A percentile compares a stretch with the other conserved stretches of the same genome.
These are phyloP conservation scores for Batkoa obscura DNA, from an alignment of 371 early-diverging fungal genomes.

Conservation along the genomic window DNA sequence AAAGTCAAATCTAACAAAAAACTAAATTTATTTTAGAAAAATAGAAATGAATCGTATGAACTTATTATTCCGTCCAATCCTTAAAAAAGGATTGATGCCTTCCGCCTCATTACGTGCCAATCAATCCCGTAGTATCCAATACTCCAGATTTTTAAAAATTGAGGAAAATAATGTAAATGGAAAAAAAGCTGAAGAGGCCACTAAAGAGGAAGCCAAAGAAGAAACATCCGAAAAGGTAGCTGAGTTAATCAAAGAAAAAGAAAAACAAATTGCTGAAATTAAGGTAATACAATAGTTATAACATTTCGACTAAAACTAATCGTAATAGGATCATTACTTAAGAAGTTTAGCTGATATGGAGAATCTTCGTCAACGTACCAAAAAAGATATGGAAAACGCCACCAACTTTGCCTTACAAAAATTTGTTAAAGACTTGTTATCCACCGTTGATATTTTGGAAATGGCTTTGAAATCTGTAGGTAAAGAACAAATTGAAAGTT, in stretches of 20 bases:
- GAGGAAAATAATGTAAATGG: too few relatives aligned
- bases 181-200: not conserved
- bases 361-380: constrained; percentile 78
- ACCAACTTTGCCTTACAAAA: constrained; percentile 78
- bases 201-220: not conserved
- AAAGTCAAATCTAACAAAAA: too few relatives aligned
- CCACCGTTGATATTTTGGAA: constrained; percentile 75
- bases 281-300: constrained; percentile 27
- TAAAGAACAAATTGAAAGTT: constrained; percentile 19
- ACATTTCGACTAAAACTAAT: not conserved
- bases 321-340: constrained; percentile 43
- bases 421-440: constrained; percentile 93
- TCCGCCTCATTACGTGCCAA: too few relatives aligned
- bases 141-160: too few relatives aligned
- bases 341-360: constrained; percentile 89
- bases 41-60: too few relatives aligned
- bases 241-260: constrained; percentile 19
- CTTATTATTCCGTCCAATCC: too few relatives aligned
- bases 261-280: constrained; percentile 56
- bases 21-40: too few relatives aligned
- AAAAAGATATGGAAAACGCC: constrained; percentile 64
- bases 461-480: constrained; percentile 75
- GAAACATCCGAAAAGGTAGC: too few relatives aligned
- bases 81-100: too few relatives aligned
- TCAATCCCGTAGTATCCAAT: too few relatives aligned